phyloP scores from a whole-genome alignment of 176 grass and related monocot species.

The Eragrostis nindensis region DNA sequence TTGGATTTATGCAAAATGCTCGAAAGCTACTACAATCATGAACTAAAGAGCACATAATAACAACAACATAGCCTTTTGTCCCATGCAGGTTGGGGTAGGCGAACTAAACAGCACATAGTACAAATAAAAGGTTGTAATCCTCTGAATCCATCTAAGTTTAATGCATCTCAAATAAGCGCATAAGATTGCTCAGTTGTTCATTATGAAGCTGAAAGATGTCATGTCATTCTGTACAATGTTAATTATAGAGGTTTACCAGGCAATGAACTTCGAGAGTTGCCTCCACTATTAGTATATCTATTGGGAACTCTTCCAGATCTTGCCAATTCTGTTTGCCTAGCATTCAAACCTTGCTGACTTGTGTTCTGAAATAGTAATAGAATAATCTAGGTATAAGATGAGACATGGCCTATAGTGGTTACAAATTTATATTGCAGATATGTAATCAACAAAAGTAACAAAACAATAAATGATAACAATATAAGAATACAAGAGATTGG shows the following conservation, averaged over 20 bases:
- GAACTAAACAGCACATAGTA: neutral
- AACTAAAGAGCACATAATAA: no score
- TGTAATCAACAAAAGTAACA: neutral
- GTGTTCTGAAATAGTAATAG: slow-evolving; percentile 26
- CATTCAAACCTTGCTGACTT: slow-evolving; percentile 35
- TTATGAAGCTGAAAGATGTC: slow-evolving; percentile 6
- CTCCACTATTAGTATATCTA: slow-evolving; percentile 47
- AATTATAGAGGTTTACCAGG: slow-evolving; percentile 39
- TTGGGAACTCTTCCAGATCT: slow-evolving; percentile 42
- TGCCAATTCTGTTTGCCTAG: slow-evolving; percentile 32
- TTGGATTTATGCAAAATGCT: neutral
- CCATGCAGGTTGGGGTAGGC: no score
- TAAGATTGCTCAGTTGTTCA: neutral
- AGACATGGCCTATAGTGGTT: neutral
- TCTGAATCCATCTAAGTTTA: neutral
- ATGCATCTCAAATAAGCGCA: slow-evolving; percentile 5
- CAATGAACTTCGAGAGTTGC: slow-evolving; percentile 44
- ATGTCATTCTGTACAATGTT: neutral
- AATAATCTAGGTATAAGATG: slow-evolving; percentile 36
- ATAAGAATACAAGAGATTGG: slow-evolving; percentile 3
- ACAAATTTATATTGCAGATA: neutral
- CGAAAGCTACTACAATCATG: neutral
- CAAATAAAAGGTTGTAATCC: neutral
- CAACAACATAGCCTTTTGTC: no score
- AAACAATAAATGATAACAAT: neutral